Evolutionary conservation across 352 stramenopile genomes (phyloP), one percentile per base, ranked within the genome.

Genomic region (Aphanomyces astaci): DNA sequence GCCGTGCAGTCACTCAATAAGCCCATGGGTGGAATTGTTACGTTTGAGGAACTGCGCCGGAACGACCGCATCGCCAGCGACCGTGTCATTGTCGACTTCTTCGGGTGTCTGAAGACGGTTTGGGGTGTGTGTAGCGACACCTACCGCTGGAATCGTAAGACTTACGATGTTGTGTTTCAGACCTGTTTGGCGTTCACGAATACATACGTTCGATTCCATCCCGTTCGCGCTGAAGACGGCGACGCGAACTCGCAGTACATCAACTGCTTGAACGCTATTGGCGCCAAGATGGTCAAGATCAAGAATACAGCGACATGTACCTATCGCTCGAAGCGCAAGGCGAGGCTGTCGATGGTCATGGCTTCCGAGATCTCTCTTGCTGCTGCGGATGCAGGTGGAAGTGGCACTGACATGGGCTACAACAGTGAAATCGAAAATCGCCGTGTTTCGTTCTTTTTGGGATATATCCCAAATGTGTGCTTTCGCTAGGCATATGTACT

Each of bases 71-170:
- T 72, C 48, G 39, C 65, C 25, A 60, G 19, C 55, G 65, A 72
- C 53, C 54, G 55, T 24, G 52, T 62, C 22, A 66, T 72, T 36
- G 65, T 66, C 2, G 54, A 72, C 19, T 66, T 66, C 48, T 72
- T 72, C 31, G 65, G 65, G 0, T 19, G 65, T 17, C 7, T 62
- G 40, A 55, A 31, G 22, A 66, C 45, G 17, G 27, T 72, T 2
- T 60, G 65, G 65, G 17, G 7, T 4, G 33, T 66, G 11, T 40
- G 32, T 10, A 7, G 3, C n/a, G 51, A 71, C 5, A 57, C 40
- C 19, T 71, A 59, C 28, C 64, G 53, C 10, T 71, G 64, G 64
- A 48, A 4, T 17, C 22, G 30, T 15, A 5, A 36, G 24, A 22
- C 46, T 4, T 71, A 70, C 31, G 52, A 55, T n/a, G 5, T 46